phyloP scores from a whole-genome alignment of 2,329 filamentous ascomycete genomes.

The Byssothecium circinans region DNA sequence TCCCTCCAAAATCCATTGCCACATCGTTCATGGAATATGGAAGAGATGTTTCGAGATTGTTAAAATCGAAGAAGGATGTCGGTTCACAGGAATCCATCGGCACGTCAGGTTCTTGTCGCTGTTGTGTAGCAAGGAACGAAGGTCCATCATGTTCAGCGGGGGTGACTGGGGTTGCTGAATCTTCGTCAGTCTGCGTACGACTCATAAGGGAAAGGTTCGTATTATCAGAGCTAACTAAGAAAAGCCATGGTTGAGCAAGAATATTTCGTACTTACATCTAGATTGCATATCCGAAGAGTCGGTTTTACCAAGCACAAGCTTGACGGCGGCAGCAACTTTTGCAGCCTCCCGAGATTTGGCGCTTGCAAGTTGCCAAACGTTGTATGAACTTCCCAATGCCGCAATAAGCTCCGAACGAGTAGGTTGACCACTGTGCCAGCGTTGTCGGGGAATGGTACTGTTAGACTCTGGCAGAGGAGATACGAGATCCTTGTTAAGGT shows the following conservation, averaged over 20 bases:
- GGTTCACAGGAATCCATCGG: not conserved
- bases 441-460: constrained; percentile 6
- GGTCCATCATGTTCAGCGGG: not conserved
- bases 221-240: not conserved
- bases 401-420: constrained; percentile 28
- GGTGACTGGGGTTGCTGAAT: not conserved
- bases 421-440: constrained; percentile 24
- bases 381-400: constrained; percentile 23
- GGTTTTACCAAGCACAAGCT: constrained; percentile 30
- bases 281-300: constrained; percentile 1
- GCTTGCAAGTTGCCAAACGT: constrained; percentile 29
- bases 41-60: not conserved
- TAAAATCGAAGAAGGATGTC: constrained; percentile 17
- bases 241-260: not conserved
- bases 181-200: not conserved
- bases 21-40: constrained; percentile 22
- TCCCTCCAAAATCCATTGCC: constrained; percentile 25
- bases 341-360: constrained; percentile 34
- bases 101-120: not conserved
- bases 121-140: not conserved
- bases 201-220: not conserved
- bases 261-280: constrained; percentile 2
- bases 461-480: constrained; percentile 13
- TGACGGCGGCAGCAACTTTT: constrained; percentile 33
- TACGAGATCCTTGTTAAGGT: constrained; percentile 39